phyloP scores from a whole-genome alignment of 257 asterid genomes.

The Rehmannia glutinosa region DNA sequence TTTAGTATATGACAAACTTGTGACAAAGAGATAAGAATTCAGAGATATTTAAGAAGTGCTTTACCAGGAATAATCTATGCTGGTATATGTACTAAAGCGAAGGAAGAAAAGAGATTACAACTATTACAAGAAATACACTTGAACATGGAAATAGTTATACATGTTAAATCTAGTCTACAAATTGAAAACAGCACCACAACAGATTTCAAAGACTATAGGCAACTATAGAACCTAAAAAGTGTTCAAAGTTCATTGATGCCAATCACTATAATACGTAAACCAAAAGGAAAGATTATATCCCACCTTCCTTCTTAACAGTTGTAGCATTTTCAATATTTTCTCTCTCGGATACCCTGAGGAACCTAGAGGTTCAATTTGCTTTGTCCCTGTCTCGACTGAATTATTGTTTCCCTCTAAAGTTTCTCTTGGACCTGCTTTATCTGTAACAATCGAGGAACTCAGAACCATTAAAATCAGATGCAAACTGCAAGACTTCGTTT shows the following conservation, averaged over 20 bases:
- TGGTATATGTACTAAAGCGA: neutral
- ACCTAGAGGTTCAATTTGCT: slow-evolving; percentile 22
- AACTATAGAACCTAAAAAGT: slow-evolving; percentile 2
- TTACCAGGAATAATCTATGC: neutral
- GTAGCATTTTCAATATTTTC: slow-evolving; percentile 25
- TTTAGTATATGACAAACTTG: neutral
- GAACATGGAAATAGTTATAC: neutral
- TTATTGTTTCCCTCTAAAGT: slow-evolving; percentile 26
- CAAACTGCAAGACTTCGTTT: neutral
- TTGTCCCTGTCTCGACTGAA: slow-evolving; percentile 30
- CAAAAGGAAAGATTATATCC: slow-evolving; percentile 12
- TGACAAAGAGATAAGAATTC: neutral
- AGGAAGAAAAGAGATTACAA: neutral
- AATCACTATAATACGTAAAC: neutral
- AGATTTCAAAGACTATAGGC: neutral
- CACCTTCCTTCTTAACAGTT: slow-evolving; percentile 37
- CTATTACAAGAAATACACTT: neutral
- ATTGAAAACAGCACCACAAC: neutral
- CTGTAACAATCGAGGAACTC: slow-evolving; percentile 21
- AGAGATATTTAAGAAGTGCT: neutral
- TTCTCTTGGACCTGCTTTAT: slow-evolving; percentile 29
- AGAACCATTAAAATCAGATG: slow-evolving; percentile 22
- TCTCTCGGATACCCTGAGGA: slow-evolving; percentile 24
- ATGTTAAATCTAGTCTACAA: neutral
- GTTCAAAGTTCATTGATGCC: neutral